Evolutionary conservation across 2,329 filamentous ascomycete species (phyloP).

Genomic region (Stylonectria norvegica): DNA sequence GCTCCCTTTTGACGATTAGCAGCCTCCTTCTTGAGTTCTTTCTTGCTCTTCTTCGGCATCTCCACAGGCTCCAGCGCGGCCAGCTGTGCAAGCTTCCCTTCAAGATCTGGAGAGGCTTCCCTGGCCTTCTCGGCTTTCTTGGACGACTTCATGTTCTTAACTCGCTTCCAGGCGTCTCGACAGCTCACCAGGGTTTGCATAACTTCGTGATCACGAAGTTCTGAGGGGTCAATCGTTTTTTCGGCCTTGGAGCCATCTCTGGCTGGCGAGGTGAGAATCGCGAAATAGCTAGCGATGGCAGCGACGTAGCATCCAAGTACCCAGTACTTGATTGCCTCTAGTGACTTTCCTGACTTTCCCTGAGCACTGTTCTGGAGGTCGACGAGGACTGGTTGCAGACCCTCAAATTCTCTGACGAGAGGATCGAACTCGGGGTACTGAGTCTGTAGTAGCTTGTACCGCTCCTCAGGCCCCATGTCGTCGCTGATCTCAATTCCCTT

Average conservation of each 20-base stretch:
- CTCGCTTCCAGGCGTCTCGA: conserved; percentile 73
- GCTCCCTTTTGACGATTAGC: conserved; percentile 37
- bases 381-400: conserved; percentile 64
- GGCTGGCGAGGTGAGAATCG: conserved; percentile 79
- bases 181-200: conserved; percentile 83
- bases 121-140: conserved; percentile 36
- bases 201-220: conserved; percentile 83
- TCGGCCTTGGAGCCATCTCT: conserved; percentile 52
- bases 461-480: conserved; percentile 72
- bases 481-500: conserved; percentile 79
- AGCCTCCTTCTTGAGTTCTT: conserved; percentile 30
- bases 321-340: conserved; percentile 71
- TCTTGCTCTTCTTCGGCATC: conserved; percentile 31
- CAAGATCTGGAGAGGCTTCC: conserved; percentile 16
- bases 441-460: conserved; percentile 68
- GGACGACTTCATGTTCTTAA: conserved; percentile 60
- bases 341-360: conserved; percentile 46
- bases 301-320: conserved; percentile 83
- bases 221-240: conserved; percentile 67
- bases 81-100: conserved; percentile 25
- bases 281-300: conserved; percentile 88
- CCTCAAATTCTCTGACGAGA: conserved; percentile 73
- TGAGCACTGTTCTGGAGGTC: conserved; percentile 57
- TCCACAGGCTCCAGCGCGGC: conserved; percentile 20
- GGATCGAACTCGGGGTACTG: conserved; percentile 92